phyloP scores from a whole-genome alignment of 192 early-diverging fungal genomes.

The Coemansia erecta region DNA sequence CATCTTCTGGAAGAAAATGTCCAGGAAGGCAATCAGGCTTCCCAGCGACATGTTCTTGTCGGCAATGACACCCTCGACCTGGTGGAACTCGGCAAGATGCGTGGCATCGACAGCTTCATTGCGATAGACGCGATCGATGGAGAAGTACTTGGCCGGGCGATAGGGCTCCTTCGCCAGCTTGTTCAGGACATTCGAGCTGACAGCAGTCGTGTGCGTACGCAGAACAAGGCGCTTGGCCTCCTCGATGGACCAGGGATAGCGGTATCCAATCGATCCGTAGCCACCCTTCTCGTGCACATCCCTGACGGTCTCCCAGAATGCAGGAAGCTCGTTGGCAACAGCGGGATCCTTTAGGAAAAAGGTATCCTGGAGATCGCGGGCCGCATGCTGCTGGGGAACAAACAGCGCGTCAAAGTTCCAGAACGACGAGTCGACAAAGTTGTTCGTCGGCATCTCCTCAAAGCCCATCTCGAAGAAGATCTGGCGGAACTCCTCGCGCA shows the following conservation, averaged over 20 bases:
- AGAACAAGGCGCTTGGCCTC: constrained; percentile 93
- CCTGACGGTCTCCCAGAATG: constrained; percentile 90
- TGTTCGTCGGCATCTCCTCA: constrained; percentile 98
- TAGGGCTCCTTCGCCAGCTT: constrained; percentile 88
- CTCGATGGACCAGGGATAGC: constrained; percentile 86
- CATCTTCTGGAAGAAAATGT: constrained; percentile 97
- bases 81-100: constrained; percentile 99
- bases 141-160: constrained; percentile 96
- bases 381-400: constrained; percentile 98
- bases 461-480: constrained; percentile 99
- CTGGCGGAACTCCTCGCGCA: constrained; percentile 96
- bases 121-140: constrained; percentile 98
- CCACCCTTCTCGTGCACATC: constrained; percentile 90
- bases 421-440: constrained; percentile 96
- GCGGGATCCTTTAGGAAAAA: constrained; percentile 71
- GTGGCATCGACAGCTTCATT: constrained; percentile 98
- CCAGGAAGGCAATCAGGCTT: constrained; percentile 94
- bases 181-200: constrained; percentile 89
- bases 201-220: constrained; percentile 96
- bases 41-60: constrained; percentile 93
- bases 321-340: constrained; percentile 72
- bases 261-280: constrained; percentile 93
- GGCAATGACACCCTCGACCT: constrained; percentile 97
- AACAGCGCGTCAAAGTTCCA: constrained; percentile 99
- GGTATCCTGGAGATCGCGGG: constrained; percentile 81